These are phyloP conservation scores for Cardamine resedifolia DNA, from an alignment of 345 rosid genomes.

Conservation along the genomic window DNA sequence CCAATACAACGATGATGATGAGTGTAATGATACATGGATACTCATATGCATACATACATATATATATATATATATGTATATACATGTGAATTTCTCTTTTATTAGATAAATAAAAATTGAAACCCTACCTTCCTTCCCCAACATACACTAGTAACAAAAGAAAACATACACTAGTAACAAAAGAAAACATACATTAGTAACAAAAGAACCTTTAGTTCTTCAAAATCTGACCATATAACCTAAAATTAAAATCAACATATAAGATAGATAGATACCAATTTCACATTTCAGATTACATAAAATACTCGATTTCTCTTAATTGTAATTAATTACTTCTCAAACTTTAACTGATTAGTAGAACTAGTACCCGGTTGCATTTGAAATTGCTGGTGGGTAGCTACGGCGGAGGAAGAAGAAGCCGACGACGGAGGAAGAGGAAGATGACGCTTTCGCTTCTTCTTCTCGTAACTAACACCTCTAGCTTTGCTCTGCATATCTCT, in stretches of 20 bases:
- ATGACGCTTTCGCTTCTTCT: conserved; percentile 71
- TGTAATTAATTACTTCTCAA: conserved; percentile 25
- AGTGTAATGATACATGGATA: conserved; percentile 2
- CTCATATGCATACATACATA: background rate
- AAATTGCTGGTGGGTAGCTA: conserved; percentile 38
- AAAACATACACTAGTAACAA: too few species aligned
- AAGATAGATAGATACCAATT: conserved; percentile 25
- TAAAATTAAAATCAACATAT: conserved; percentile 22
- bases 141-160: conserved; percentile 20
- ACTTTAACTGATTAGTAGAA: conserved; percentile 28
- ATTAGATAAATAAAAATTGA: conserved; percentile 19
- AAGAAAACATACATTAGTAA: too few species aligned
- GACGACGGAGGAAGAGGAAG: conserved; percentile 41
- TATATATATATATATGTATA: background rate
- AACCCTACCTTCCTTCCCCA: conserved; percentile 36
- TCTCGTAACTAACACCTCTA: conserved; percentile 71
- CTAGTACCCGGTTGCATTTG: conserved; percentile 39
- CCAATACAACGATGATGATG: background rate
- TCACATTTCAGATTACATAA: conserved; percentile 37
- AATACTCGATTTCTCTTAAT: conserved; percentile 2
- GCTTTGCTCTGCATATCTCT: conserved; percentile 71
- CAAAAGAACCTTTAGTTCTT: conserved; percentile 28
- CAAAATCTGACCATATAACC: conserved; percentile 20
- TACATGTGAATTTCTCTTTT: conserved; percentile 13
- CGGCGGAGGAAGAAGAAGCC: conserved; percentile 24